Evolutionary conservation across 192 early-diverging fungal genomes (phyloP), one percentile per base, ranked within the genome.

Genomic region (Allomyces arbusculus): DNA sequence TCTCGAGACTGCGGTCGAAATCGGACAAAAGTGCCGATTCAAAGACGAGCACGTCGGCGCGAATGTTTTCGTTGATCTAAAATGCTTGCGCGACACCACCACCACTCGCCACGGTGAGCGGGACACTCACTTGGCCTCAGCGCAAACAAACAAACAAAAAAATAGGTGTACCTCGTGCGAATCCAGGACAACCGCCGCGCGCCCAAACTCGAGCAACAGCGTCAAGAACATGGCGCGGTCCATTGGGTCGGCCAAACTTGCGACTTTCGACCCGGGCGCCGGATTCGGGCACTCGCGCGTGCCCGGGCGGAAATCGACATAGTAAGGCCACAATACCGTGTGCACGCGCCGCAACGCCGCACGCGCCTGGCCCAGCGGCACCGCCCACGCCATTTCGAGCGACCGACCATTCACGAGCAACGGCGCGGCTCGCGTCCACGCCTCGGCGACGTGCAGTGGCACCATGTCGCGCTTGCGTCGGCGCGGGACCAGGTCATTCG

Each of bases 1-100:
- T 24, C 45, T 63, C 44, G 26, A 24, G 63, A 50, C 24, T 67
- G 33, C 67, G 50, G 70, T 62, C 40, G 25, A 67, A 44, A 66
- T 19, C 61, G n/a, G 50, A 44, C 24, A 23, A 10, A 20, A 23
- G n/a, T 24, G 16, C 28, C 44, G 44, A 40, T 61, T 40, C 26
- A 23, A 33, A n/a, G 20, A 61, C 20, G 11, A 64, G 44, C 10
- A 64, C 45, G 22, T 55, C 16, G 28, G 24, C 61, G 22, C 65
- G 44, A 24, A 25, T 23, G 55, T 43, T 23, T 0, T 55, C 22
- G 43, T 23, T 44, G 24, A 63, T 26, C 11, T 24, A 22, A 64
- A 40, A 7, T 7, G 33, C 33, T 40, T 40, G 33, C 33, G 33
- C 33, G 33, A 40, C 3, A 8, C 7, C 5, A 40, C 33, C n/a